phyloP scores from a whole-genome alignment of 305 asterid genomes.

The Salvia sclarea region DNA sequence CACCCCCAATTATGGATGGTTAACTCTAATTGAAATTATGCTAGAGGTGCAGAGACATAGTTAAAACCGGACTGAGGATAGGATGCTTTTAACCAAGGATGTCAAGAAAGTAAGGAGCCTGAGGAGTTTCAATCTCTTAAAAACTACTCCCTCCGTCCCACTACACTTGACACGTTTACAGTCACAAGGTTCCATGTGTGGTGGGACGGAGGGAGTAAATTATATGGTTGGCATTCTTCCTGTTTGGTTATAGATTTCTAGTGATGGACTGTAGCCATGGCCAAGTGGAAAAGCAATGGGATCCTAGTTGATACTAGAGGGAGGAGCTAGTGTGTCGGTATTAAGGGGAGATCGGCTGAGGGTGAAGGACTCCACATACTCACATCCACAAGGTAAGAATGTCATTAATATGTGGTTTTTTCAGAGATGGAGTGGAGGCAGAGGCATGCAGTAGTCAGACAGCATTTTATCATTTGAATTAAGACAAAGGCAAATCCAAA shows the following conservation, averaged over 20 bases:
- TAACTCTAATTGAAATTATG: background rate
- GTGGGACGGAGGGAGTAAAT: no score
- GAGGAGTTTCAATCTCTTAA: background rate
- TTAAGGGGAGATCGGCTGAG: background rate
- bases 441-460: background rate
- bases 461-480: background rate
- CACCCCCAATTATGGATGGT: background rate
- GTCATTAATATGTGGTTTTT: background rate
- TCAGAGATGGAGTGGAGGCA: background rate
- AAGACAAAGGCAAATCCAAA: background rate
- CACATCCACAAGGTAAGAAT: background rate
- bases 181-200: no score
- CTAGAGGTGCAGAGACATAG: background rate
- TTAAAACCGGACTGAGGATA: background rate
- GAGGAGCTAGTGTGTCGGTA: background rate
- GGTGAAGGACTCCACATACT: background rate
- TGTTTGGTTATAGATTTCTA: background rate
- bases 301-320: background rate
- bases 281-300: background rate
- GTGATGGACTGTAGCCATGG: background rate
- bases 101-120: background rate
- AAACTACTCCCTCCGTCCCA: no score
- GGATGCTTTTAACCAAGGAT: background rate
- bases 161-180: no score
- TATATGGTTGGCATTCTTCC: background rate